Evolutionary conservation across 2,329 filamentous ascomycete species (phyloP).

Genomic region (Metarhizium brunneum): DNA sequence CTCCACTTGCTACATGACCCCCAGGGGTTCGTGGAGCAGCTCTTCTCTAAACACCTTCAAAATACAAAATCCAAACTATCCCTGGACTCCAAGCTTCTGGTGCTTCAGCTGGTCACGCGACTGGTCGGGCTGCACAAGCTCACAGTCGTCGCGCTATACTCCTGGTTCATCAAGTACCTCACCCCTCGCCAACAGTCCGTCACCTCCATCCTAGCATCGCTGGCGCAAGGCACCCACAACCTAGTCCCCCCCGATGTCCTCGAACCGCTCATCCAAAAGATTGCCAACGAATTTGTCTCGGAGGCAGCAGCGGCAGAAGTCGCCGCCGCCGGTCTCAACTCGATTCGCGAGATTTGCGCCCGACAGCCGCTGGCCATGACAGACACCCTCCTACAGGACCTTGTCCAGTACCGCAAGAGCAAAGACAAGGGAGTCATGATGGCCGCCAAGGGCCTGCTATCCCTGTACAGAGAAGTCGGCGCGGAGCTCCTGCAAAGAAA

Average conservation of each 20-base stretch:
- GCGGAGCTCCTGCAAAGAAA: conserved; percentile 82
- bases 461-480: conserved; percentile 83
- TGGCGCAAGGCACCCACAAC: conserved; percentile 86
- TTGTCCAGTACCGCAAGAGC: conserved; percentile 91
- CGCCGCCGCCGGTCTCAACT: conserved; percentile 82
- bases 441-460: conserved; percentile 87
- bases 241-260: conserved; percentile 87
- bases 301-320: conserved; percentile 89
- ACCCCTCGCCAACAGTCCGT: conserved; percentile 83
- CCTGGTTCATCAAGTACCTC: conserved; percentile 89
- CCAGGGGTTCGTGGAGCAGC: conserved; percentile 80
- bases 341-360: conserved; percentile 87
- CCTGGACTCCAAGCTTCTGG: conserved; percentile 80
- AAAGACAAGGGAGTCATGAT: conserved; percentile 99
- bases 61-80: conserved; percentile 77
- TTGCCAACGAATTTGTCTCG: conserved; percentile 96
- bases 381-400: conserved; percentile 87
- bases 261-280: conserved; percentile 86
- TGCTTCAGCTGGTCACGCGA: conserved; percentile 82
- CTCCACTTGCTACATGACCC: conserved; percentile 90
- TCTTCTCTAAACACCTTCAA: conserved; percentile 88
- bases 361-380: conserved; percentile 94
- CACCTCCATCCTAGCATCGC: conserved; percentile 83
- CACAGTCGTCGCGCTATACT: conserved; percentile 83
- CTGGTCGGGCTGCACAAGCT: conserved; percentile 89